Percentiles rank a stretch among this genome's conserved stretches.
Conservation (phyloP, 768 basidiomycete genomes). For the Suillus bovinus region DNA sequence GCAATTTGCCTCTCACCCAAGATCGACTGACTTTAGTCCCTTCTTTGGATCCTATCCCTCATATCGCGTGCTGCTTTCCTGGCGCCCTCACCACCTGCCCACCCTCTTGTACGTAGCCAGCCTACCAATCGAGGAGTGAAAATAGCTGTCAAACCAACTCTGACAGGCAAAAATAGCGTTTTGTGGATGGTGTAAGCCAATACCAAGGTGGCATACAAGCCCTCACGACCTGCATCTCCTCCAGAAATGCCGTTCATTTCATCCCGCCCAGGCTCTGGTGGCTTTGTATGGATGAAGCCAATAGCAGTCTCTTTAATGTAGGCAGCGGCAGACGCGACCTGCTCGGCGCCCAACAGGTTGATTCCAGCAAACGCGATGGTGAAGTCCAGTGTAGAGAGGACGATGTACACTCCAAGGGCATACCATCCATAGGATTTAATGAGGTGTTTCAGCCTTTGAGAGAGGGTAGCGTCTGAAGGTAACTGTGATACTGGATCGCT, state of each 20-base stretch:
- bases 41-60: conserved; percentile 33
- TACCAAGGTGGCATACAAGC: conserved; percentile 88
- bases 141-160: conserved; percentile 86
- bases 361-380: conserved; percentile 81
- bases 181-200: conserved; percentile 97
- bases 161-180: conserved; percentile 84
- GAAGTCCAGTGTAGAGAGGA: conserved; percentile 79
- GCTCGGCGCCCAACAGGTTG: conserved; percentile 87
- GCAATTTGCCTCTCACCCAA: not conserved
- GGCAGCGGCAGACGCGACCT: conserved; percentile 70
- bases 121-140: conserved; percentile 84
- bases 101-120: conserved; percentile 80
- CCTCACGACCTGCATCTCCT: conserved; percentile 53
- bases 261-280: conserved; percentile 67
- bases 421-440: conserved; percentile 96
- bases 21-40: not conserved
- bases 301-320: conserved; percentile 52
- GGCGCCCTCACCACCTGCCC: conserved; percentile 75
- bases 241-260: conserved; percentile 51
- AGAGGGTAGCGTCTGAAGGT: conserved; percentile 55
- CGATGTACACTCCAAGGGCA: conserved; percentile 86
- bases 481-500: conserved; percentile 23
- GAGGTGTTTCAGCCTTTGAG: conserved; percentile 75
- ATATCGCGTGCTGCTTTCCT: conserved; percentile 56
- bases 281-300: conserved; percentile 47